Base-by-base conservation (phyloP, 345 rosid genomes). In the Angophora floribunda region DNA sequence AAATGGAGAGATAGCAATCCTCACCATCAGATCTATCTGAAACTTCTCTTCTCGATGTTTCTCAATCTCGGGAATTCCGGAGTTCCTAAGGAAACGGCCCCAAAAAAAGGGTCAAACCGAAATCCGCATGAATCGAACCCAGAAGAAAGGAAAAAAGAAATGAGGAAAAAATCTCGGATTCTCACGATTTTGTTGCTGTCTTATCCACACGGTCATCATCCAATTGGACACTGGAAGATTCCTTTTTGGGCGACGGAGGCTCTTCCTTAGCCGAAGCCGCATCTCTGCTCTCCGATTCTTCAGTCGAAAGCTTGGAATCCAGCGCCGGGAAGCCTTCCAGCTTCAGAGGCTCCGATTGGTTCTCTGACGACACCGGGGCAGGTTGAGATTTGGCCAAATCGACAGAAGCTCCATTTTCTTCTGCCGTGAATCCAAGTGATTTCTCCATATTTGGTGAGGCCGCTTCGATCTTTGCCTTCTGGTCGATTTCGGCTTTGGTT, bases 21-120 rank as follows among this genome's bases (percentile, higher is more conserved):
- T 88, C 91, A 97, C 99, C 99, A 98, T 98, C 93, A 97, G 97
- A 97, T 98, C 99, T 95, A 98, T 98, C 93, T 94, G 97, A 88
- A 94, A 97, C 93, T 95, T 98, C 91, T 92, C 96, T 86, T 93
- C 98, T 30, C 91, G 90, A 86, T 90, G 94, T 49, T 86, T 95
- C 82, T 93, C 96, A 45, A 49, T 86, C 93, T 90, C 94, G 49
- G 88, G 63, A 21, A 82, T 93, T 67, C 93, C 90, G 41, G 91
- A 80, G 86, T 90, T 93, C 85, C 97, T 95, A 91, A 78, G 47
- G 61, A 87, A 88, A 90, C 6, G 86, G 89, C 41, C 85, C 49
- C 17, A 36, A 28, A 78, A 50, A n/a, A 78, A 88, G 87, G 87
- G 67, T 36, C 57, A 44, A 45, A 86, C n/a, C 6, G 67, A 52